phyloP scores from a whole-genome alignment of 805 yeast species.

The Monosporozyma siamensis region DNA sequence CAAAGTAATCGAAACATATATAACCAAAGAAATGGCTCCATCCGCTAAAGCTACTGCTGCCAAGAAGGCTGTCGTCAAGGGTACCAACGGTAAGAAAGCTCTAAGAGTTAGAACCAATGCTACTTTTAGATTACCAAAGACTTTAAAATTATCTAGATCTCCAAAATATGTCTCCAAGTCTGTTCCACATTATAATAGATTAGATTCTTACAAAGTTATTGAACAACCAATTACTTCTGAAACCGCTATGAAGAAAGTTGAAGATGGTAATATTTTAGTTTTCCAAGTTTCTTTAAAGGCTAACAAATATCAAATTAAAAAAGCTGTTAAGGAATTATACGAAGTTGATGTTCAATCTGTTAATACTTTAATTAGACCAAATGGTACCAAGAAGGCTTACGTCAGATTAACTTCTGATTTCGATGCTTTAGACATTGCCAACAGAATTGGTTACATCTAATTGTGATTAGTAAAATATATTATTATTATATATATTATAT shows the following conservation, averaged over 20 bases:
- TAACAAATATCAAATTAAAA: slow-evolving; percentile 97
- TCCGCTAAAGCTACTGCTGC: slow-evolving; percentile 87
- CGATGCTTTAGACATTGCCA: slow-evolving; percentile 99
- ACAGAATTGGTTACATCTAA: slow-evolving; percentile 99
- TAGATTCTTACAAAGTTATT: slow-evolving; percentile 91
- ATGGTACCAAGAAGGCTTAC: slow-evolving; percentile 99
- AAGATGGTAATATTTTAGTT: slow-evolving; percentile 97
- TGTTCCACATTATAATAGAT: slow-evolving; percentile 95
- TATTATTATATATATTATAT: slow-evolving; percentile 1
- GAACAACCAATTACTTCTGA: slow-evolving; percentile 94
- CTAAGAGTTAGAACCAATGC: slow-evolving; percentile 90
- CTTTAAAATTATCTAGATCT: slow-evolving; percentile 83
- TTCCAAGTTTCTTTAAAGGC: slow-evolving; percentile 96
- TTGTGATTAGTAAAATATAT: slow-evolving; percentile 12
- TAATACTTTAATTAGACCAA: slow-evolving; percentile 97
- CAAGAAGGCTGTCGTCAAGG: slow-evolving; percentile 97
- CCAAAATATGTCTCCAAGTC: slow-evolving; percentile 95
- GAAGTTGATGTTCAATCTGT: slow-evolving; percentile 89
- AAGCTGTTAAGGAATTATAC: slow-evolving; percentile 96
- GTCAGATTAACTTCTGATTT: slow-evolving; percentile 97
- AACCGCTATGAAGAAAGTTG: slow-evolving; percentile 99
- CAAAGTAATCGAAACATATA: slow-evolving; percentile 4
- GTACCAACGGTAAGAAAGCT: slow-evolving; percentile 85
- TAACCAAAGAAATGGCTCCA: slow-evolving; percentile 37
- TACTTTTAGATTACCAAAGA: slow-evolving; percentile 96